Evolutionary conservation across 176 grass and related monocot genomes (phyloP), one percentile per base, ranked within the genome.

Genomic region (Juncus effusus): DNA sequence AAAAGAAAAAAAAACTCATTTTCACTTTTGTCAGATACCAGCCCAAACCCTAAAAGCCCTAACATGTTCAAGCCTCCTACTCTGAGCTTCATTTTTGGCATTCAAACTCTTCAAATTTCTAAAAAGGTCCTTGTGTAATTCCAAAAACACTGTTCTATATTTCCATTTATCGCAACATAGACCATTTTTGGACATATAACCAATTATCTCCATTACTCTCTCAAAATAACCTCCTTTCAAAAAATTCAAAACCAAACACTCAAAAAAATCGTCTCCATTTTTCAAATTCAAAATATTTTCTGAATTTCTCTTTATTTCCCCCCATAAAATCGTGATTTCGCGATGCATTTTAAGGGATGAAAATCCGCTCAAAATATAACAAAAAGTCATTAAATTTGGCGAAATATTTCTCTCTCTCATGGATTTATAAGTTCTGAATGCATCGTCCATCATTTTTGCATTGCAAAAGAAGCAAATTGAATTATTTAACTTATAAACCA

Each of bases 381-480:
- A 81, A 75, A 89, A 86, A 2, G 85, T 97, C 54, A 83, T 74
- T 45, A 68, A 39, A 52, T 65, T 97, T 47, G 93, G 88, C 59
- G 62, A 80, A 60, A 97, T 72, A 57, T 84, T 91, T 78, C 74
- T 81, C 78, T 84, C 63, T 77, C 72, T 84, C 93, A 97, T 97
- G 42, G 53, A 61, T 74, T 89, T 97, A 80, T 83, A 86, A 60
- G 93, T 86, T 38, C 40, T 69, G 35, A 97, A 40, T 84, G 82
- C 93, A 80, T 91, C 85, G 57, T 91, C 82, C 75, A 97, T 86
- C 93, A 97, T 89, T 74, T 97, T 97, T 41, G 93, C 88, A 76
- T 81, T 78, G 74, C 81, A 86, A 81, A 91, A 97, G 80, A 97
- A 97, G 37, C 68, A 62, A 89, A 91, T 86, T 41, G 93, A 89